Evolutionary conservation across 306 rosid species (phyloP).

Genomic region (Cicer yamashitae): DNA sequence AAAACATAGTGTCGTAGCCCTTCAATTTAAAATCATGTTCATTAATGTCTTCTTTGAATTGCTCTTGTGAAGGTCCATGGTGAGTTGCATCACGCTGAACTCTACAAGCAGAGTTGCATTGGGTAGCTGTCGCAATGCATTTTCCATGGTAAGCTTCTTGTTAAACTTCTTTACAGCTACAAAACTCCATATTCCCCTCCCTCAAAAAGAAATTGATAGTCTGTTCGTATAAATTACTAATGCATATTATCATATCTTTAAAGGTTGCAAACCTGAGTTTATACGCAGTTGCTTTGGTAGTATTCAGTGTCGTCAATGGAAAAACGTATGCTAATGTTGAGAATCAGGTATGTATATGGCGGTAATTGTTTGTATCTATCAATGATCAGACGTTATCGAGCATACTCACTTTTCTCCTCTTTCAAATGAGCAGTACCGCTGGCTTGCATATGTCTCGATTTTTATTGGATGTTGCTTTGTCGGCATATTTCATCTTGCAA

Average conservation of each 20-base stretch:
- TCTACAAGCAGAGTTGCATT: conserved; percentile 89
- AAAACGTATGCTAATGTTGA: conserved; percentile 58
- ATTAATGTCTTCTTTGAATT: conserved; percentile 21
- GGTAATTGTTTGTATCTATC: conserved; percentile 35
- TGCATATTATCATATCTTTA: conserved; percentile 31
- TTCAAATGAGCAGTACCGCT: conserved; percentile 72
- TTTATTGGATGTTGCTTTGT: conserved; percentile 93
- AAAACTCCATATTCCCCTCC: neutral
- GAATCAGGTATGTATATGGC: conserved; percentile 65
- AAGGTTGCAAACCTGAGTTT: conserved; percentile 93
- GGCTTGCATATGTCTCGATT: conserved; percentile 93
- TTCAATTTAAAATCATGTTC: conserved; percentile 28
- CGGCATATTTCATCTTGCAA: conserved; percentile 68
- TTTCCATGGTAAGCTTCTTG: conserved; percentile 72
- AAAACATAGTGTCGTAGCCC: conserved; percentile 26
- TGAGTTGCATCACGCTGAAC: conserved; percentile 88
- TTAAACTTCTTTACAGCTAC: conserved; percentile 30
- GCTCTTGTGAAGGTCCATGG: conserved; percentile 81
- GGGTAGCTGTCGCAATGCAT: conserved; percentile 96
- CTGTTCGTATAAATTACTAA: conserved; percentile 31
- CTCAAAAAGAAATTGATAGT: neutral
- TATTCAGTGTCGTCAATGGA: conserved; percentile 61
- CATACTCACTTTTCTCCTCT: conserved; percentile 40
- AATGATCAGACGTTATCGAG: conserved; percentile 6
- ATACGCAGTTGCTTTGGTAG: conserved; percentile 74